Base-by-base conservation (phyloP, 2,329 filamentous ascomycete species). In the Fusarium nygamai region DNA sequence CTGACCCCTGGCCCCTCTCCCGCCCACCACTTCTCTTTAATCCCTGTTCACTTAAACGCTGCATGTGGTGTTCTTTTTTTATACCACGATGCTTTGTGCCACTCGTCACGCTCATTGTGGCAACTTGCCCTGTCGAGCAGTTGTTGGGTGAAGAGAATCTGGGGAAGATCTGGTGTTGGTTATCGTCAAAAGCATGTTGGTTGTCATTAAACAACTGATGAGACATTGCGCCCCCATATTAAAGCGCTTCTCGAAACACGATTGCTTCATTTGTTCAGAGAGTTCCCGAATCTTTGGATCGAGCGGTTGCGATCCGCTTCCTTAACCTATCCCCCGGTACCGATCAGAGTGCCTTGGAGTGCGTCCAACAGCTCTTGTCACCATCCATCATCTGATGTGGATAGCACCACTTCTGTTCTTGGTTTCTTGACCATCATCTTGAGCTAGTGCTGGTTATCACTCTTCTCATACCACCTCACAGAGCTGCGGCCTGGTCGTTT, bases 211-310 rank as follows among this genome's bases (percentile, higher is more conserved):
- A 60, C 56, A 56, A 53, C 29, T 44, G 59, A 50, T 70, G 60
- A 71, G 56, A 57, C 61, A 61, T 46, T 68, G 39, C 62, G 53
- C 62, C 66, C 62, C 63, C 48, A 60, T 53, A 59, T 65, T 48
- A 51, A 61, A 72, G 71, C 71, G 71, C 71, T 69, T 74, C 58
- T 71, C 48, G 67, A 73, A 73, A 74, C 71, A 57, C 16, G 24
- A 39, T 48, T 50, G 56, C 58, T 59, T 71, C 47, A 38, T 62
- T 61, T 51, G 53, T 29, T 71, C 38, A 41, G 36, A 46, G 41
- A 58, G 34, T 44, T 46, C 41, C 57, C 58, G 50, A 57, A 47
- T 64, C 19, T 43, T 60, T 61, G 59, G 29, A 34, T 59, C 62
- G 61, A 56, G 59, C 54, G 62, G 62, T 61, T 72, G 59, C 47